These are phyloP conservation scores for Collariella sp. DNA, from an alignment of 495 filamentous ascomycete genomes.

Conservation along the genomic window DNA sequence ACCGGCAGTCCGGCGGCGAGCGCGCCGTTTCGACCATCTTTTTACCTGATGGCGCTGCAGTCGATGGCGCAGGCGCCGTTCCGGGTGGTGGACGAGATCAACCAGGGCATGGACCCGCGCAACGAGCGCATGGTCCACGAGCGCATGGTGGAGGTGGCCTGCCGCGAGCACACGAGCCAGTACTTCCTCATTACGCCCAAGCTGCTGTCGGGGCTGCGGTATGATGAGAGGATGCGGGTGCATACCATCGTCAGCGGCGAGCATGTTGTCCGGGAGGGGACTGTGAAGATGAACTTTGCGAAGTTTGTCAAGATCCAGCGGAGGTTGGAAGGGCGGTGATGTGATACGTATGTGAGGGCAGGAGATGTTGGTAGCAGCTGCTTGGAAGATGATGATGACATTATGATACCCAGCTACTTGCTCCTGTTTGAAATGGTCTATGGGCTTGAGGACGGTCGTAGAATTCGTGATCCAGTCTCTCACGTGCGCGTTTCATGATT, in stretches of 20 bases:
- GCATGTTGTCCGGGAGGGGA: slow-evolving; percentile 53
- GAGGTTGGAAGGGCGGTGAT: slow-evolving; percentile 18
- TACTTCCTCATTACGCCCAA: slow-evolving; percentile 99
- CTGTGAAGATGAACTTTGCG: slow-evolving; percentile 50
- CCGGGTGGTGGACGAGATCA: slow-evolving; percentile 98
- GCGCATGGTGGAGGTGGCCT: slow-evolving; percentile 91
- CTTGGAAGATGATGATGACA: not conserved
- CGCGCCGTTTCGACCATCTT: slow-evolving; percentile 96
- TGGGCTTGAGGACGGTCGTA: too few relatives aligned
- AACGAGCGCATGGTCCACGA: slow-evolving; percentile 98
- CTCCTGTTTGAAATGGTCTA: not conserved
- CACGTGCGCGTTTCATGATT: too few relatives aligned
- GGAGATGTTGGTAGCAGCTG: not conserved
- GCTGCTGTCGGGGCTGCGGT: slow-evolving; percentile 72
- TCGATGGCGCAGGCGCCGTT: slow-evolving; percentile 92
- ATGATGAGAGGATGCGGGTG: slow-evolving; percentile 83
- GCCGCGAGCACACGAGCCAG: slow-evolving; percentile 58
- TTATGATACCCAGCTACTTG: not conserved
- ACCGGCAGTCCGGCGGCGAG: slow-evolving; percentile 94
- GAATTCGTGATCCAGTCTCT: not conserved
- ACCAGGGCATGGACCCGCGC: slow-evolving; percentile 97
- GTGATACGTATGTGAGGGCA: not conserved
- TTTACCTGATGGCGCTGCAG: slow-evolving; percentile 97
- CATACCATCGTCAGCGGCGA: slow-evolving; percentile 91
- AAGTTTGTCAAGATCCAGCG: slow-evolving; percentile 42